These are phyloP conservation scores for Gnetum montanum DNA, from an alignment of 75 land plant species.

Conservation along the genomic window DNA sequence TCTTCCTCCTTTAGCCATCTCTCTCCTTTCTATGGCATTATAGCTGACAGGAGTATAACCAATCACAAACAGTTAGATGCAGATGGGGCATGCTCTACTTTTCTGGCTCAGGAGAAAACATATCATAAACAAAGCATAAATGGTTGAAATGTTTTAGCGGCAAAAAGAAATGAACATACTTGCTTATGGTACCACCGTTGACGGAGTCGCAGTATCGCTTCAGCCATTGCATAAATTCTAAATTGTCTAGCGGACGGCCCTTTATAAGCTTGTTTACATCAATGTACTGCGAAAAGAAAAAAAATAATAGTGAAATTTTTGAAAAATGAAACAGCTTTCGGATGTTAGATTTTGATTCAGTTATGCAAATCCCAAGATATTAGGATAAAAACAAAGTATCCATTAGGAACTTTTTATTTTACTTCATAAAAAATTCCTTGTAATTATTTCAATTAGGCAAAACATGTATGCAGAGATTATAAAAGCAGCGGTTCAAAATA, in stretches of 20 bases:
- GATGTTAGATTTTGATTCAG: not conserved
- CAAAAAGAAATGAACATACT: constrained; percentile 14
- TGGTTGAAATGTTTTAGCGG: too few species aligned
- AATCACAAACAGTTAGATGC: not conserved
- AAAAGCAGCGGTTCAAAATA: too few species aligned
- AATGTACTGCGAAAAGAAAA: constrained; percentile 42
- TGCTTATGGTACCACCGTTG: constrained; percentile 48
- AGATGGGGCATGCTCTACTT: not conserved
- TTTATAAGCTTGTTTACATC: constrained; percentile 75
- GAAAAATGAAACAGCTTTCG: too few species aligned
- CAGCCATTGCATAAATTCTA: constrained; percentile 77
- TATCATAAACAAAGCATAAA: not conserved
- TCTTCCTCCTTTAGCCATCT: constrained; percentile 45
- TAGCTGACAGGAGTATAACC: constrained; percentile 27
- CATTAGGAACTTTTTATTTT: not conserved
- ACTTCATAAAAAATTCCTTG: not conserved
- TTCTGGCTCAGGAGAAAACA: too few species aligned
- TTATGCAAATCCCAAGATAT: not conserved
- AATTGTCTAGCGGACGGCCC: constrained; percentile 65
- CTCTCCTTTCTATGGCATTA: constrained; percentile 72
- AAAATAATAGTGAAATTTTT: too few species aligned
- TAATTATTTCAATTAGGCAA: not conserved
- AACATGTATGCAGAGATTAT: not conserved
- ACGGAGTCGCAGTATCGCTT: constrained; percentile 74
- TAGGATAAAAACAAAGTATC: not conserved